Evolutionary conservation across 352 stramenopile species (phyloP).

Genomic region (Phytopythium ostracodes): DNA sequence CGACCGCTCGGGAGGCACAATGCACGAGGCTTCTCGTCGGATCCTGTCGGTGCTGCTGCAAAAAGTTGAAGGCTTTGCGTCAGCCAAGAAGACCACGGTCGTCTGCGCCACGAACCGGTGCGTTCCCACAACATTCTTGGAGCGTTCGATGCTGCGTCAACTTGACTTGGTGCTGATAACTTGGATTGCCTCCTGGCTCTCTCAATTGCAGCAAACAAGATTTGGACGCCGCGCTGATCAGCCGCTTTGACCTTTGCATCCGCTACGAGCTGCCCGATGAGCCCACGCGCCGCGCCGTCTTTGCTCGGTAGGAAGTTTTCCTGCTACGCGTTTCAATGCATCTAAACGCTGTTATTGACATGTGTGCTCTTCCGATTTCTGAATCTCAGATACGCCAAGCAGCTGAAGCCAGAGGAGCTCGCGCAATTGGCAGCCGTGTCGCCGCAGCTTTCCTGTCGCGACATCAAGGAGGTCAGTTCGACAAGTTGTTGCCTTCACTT

Average conservation of each 20-base stretch:
- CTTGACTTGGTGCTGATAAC: not conserved
- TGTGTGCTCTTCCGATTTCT: not conserved
- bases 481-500: not conserved
- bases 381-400: slow-evolving; percentile 79
- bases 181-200: not conserved
- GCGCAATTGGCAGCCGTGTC: slow-evolving; percentile 73
- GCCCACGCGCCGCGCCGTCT: slow-evolving; percentile 80
- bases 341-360: slow-evolving; percentile 1
- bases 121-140: not conserved
- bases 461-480: slow-evolving; percentile 89
- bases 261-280: slow-evolving; percentile 89
- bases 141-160: not conserved
- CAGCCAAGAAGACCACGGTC: slow-evolving; percentile 89
- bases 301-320: slow-evolving; percentile 55
- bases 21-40: slow-evolving; percentile 91
- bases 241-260: slow-evolving; percentile 92
- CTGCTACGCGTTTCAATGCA: not conserved
- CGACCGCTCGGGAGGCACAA: slow-evolving; percentile 80
- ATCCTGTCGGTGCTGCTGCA: slow-evolving; percentile 91
- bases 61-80: slow-evolving; percentile 92
- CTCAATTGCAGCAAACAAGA: slow-evolving; percentile 81
- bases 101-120: slow-evolving; percentile 91
- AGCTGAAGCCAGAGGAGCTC: slow-evolving; percentile 76
- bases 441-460: slow-evolving; percentile 86
- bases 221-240: slow-evolving; percentile 90